Evolutionary conservation across 1,284 basidiomycete species (phyloP).

Genomic region (Microbotryum violaceum): DNA sequence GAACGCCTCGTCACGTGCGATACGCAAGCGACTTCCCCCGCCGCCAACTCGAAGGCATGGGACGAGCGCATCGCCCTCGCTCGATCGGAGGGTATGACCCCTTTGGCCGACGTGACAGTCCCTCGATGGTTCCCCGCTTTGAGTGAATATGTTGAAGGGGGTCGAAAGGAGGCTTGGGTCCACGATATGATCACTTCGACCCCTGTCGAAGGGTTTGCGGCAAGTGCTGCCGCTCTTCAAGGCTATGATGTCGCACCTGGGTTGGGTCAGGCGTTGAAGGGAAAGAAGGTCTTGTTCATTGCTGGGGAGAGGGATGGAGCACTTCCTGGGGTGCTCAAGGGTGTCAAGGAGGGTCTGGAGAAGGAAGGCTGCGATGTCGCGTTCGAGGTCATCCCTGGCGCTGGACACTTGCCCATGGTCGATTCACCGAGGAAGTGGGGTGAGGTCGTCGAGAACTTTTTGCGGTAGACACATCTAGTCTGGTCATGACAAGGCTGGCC

Average conservation of each 20-base stretch:
- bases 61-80: constrained; percentile 44
- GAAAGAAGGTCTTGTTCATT: constrained; percentile 39
- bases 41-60: constrained; percentile 43
- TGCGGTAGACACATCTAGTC: constrained; percentile 6
- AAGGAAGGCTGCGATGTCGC: constrained; percentile 35
- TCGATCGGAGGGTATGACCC: constrained; percentile 34
- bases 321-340: constrained; percentile 40
- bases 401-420: constrained; percentile 45
- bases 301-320: constrained; percentile 45
- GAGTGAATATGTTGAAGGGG: constrained; percentile 30
- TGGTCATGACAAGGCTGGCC: too few species aligned
- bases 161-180: constrained; percentile 30
- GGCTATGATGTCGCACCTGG: constrained; percentile 42
- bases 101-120: constrained; percentile 42
- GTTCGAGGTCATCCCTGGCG: constrained; percentile 38
- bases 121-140: constrained; percentile 42
- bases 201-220: constrained; percentile 42
- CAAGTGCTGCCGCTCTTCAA: constrained; percentile 42
- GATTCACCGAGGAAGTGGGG: constrained; percentile 33
- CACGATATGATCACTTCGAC: constrained; percentile 39
- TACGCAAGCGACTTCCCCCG: constrained; percentile 43
- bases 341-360: constrained; percentile 37
- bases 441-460: constrained; percentile 27
- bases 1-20: constrained; percentile 42
- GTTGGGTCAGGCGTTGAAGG: constrained; percentile 36